These are phyloP conservation scores for Colletotrichum higginsianum DNA, from an alignment of 2,329 filamentous ascomycete genomes.

Conservation along the genomic window DNA sequence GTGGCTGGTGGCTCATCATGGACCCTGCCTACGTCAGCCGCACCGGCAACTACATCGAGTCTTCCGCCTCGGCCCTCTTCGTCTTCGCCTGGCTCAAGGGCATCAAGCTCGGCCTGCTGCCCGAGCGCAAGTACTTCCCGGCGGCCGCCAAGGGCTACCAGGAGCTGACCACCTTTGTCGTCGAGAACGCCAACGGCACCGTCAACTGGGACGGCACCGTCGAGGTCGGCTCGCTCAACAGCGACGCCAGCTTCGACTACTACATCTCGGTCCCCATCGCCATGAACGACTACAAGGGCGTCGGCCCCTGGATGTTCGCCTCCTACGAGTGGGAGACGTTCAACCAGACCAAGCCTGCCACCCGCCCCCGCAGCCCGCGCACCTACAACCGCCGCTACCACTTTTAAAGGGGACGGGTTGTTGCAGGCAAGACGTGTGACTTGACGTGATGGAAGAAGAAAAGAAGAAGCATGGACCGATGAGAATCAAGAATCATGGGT, in stretches of 20 bases:
- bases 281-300: constrained; percentile 44
- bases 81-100: constrained; percentile 62
- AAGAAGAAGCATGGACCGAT: constrained; percentile 1
- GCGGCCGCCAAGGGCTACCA: constrained; percentile 53
- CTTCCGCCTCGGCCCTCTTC: constrained; percentile 72
- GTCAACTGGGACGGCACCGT: constrained; percentile 68
- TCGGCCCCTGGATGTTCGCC: constrained; percentile 44
- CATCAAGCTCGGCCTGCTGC: constrained; percentile 48
- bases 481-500: constrained; percentile 10
- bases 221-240: constrained; percentile 65
- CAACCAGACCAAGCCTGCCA: constrained; percentile 30
- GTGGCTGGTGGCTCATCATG: constrained; percentile 74
- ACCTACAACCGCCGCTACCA: constrained; percentile 36
- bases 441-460: neutral
- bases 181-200: constrained; percentile 62
- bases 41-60: constrained; percentile 73
- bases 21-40: constrained; percentile 61
- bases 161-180: constrained; percentile 62
- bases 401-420: neutral
- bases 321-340: constrained; percentile 46
- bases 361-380: constrained; percentile 12
- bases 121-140: constrained; percentile 56
- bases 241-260: constrained; percentile 63
- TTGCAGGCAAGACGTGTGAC: neutral
- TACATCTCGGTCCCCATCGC: constrained; percentile 32